Base-by-base conservation (phyloP, 257 asterid genomes). In the Capsicum baccatum region DNA sequence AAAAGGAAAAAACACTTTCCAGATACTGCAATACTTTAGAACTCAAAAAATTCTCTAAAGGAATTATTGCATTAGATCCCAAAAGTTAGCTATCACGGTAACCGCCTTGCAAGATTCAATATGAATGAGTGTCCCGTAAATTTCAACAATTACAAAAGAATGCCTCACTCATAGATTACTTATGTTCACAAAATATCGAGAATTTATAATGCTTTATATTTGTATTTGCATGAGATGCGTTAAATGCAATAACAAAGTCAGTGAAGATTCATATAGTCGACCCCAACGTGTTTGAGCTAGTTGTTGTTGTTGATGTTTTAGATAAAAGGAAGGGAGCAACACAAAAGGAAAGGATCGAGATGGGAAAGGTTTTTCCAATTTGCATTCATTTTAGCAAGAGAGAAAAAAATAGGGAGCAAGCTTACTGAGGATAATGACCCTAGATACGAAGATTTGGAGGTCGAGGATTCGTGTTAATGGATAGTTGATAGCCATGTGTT, bases 311-410 rank as follows among this genome's bases (percentile, higher is more conserved):
- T 16, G 58, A 71, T 47, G 79, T 19, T 71, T n/a, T 19, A 74
- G 42, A 74, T 74, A n/a, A 74, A 19, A 73, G 39, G 0, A 44
- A 73, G 11, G 59, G 26, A 73, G 59, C 59, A 73, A 19, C 35
- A 19, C 11, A 0, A 2, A 48, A 11, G 42, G 80, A 48, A 59
- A 73, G 59, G 59, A 73, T 73, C 42, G 33, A 73, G 80, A 48
- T 19, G 70, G 78, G 14, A 3, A 81, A 62, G 59, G 84, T 17
- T 81, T 81, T 55, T 21, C 68, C 33, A 2, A 63, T 55, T 35
- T 1, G 47, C 50, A 63, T 14, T n/a, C 68, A 14, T 60, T n/a
- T 71, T 44, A 17, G 59, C 59, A 73, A 48, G 42, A 48, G 79
- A 9, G n/a, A 1, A 71, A 58, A 47, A 17, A 2, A 71, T 26